Percentiles rank a stretch among this genome's conserved stretches.
Evolutionary conservation across 345 rosid species (phyloP).

Genomic region (Gossypium sturtianum): DNA sequence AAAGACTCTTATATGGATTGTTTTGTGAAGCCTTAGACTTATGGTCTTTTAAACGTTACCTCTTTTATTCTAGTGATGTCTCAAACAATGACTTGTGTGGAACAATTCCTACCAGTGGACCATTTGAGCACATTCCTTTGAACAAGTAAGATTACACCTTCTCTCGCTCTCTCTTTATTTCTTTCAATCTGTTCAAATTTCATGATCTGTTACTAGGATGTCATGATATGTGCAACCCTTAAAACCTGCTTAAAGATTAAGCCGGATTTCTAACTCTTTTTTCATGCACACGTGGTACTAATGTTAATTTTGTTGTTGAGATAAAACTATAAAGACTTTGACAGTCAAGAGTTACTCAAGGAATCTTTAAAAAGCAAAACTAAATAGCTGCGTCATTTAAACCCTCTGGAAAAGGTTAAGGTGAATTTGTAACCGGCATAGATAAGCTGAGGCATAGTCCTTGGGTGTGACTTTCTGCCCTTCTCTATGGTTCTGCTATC

Average conservation of each 20-base stretch:
- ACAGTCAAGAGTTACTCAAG: not conserved
- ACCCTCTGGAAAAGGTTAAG: no score
- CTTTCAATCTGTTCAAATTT: not conserved
- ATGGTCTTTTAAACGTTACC: constrained; percentile 1
- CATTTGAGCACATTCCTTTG: constrained; percentile 79
- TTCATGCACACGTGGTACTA: not conserved
- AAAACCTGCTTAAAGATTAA: not conserved
- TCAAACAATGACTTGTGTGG: constrained; percentile 89
- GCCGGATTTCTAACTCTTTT: not conserved
- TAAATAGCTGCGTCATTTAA: not conserved
- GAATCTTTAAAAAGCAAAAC: not conserved
- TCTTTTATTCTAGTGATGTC: constrained; percentile 58
- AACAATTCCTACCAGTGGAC: constrained; percentile 86
- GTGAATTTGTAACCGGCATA: no score
- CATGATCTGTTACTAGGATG: not conserved
- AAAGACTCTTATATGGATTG: not conserved
- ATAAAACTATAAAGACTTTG: not conserved
- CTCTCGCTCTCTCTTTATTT: not conserved
- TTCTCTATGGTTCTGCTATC: not conserved
- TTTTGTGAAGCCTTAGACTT: not conserved
- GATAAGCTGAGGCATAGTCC: not conserved
- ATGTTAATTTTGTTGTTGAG: not conserved
- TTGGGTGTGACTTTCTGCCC: not conserved
- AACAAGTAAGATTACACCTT: constrained; percentile 51
- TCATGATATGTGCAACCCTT: not conserved